A percentile compares a stretch with the other conserved stretches of the same genome.
Evolutionary conservation across 768 basidiomycete species (phyloP).

Genomic region (Trametes cubensis): DNA sequence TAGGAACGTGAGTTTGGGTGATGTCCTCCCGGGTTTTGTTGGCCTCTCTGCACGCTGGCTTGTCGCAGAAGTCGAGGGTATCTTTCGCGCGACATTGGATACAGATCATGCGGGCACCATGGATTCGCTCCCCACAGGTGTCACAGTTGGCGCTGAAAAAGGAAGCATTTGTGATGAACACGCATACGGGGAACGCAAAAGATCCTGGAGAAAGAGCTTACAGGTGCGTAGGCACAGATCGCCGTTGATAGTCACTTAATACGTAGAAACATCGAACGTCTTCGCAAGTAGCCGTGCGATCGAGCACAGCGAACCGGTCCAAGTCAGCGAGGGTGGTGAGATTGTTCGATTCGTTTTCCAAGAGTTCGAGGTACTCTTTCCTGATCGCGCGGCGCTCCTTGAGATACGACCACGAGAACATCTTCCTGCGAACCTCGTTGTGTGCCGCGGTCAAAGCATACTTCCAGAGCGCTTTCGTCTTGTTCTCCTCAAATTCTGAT

Average conservation of each 20-base stretch:
- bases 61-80: constrained; percentile 30
- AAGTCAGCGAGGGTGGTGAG: background rate
- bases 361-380: constrained; percentile 35
- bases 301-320: constrained; percentile 9
- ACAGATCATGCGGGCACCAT: constrained; percentile 21
- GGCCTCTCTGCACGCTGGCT: constrained; percentile 16
- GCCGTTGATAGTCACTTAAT: constrained; percentile 8
- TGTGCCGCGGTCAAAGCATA: constrained; percentile 35
- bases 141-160: constrained; percentile 21
- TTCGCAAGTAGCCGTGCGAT: constrained; percentile 9
- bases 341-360: constrained; percentile 28
- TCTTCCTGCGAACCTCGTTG: constrained; percentile 27
- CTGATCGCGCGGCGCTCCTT: constrained; percentile 33
- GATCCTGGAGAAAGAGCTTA: too few relatives aligned
- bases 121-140: constrained; percentile 21
- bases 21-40: constrained; percentile 13
- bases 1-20: constrained; percentile 11
- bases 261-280: constrained; percentile 12
- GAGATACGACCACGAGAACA: constrained; percentile 39
- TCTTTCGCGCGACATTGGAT: constrained; percentile 11
- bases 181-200: too few relatives aligned
- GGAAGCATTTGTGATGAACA: background rate
- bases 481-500: constrained; percentile 29
- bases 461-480: constrained; percentile 35
- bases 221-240: background rate